Evolutionary conservation across 2,329 filamentous ascomycete species (phyloP).

Genomic region (Claviceps citrina): DNA sequence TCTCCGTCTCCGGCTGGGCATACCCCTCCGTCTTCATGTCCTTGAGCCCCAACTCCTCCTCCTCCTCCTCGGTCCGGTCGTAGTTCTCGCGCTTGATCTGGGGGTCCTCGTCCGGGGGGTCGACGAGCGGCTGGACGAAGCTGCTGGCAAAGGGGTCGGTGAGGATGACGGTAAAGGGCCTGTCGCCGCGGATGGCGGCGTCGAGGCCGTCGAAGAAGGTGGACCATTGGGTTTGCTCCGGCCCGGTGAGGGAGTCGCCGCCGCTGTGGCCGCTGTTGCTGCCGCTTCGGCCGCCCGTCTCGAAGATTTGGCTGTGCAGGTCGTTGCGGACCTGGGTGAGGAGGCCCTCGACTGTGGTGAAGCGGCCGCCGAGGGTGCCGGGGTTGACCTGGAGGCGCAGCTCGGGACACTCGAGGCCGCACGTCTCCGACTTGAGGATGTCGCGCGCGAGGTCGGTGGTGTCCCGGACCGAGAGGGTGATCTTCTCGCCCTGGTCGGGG

Average conservation of each 20-base stretch:
- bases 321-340: conserved; percentile 86
- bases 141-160: conserved; percentile 82
- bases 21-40: conserved; percentile 94
- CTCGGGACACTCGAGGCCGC: conserved; percentile 72
- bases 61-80: conserved; percentile 74
- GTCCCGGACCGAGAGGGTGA: conserved; percentile 57
- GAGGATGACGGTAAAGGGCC: conserved; percentile 68
- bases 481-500: conserved; percentile 69
- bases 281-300: conserved; percentile 40
- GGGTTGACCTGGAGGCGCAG: conserved; percentile 78
- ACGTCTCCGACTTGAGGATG: conserved; percentile 92
- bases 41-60: conserved; percentile 76
- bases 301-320: conserved; percentile 74
- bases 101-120: conserved; percentile 53
- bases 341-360: conserved; percentile 91
- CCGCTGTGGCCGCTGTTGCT: conserved; percentile 43
- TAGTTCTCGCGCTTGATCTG: conserved; percentile 75
- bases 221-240: conserved; percentile 59
- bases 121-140: conserved; percentile 82
- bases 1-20: conserved; percentile 30
- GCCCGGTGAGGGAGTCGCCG: conserved; percentile 59
- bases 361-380: conserved; percentile 85
- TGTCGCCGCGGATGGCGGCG: conserved; percentile 62
- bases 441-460: conserved; percentile 69
- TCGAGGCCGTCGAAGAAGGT: conserved; percentile 66